These are phyloP conservation scores for Olyra latifolia DNA, from an alignment of 176 grass and related monocot genomes.

Conservation along the genomic window DNA sequence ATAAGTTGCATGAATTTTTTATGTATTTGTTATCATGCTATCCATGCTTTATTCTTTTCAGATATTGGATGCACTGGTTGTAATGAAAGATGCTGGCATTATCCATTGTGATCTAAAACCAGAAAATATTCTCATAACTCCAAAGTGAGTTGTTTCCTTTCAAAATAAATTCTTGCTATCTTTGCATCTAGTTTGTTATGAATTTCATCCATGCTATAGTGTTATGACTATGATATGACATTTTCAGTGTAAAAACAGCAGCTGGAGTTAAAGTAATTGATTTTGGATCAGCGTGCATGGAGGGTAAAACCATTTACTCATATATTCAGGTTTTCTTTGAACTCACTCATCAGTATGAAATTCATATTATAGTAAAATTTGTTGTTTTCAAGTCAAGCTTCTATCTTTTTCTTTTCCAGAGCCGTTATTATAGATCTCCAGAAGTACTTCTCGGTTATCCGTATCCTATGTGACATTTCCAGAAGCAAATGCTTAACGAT, in stretches of 20 bases:
- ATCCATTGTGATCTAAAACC: constrained; percentile 99
- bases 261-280: constrained; percentile 98
- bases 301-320: constrained; percentile 89
- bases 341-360: constrained; percentile 30
- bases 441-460: constrained; percentile 99
- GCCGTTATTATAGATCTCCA: constrained; percentile 96
- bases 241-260: constrained; percentile 81
- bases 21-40: constrained; percentile 28
- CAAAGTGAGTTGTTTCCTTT: constrained; percentile 55
- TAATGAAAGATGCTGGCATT: constrained; percentile 96
- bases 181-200: constrained; percentile 8
- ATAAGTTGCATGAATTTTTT: constrained; percentile 7
- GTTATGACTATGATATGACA: constrained; percentile 30
- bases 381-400: constrained; percentile 39
- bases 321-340: constrained; percentile 87
- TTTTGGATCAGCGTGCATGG: constrained; percentile 99
- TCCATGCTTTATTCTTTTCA: constrained; percentile 33
- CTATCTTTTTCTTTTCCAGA: constrained; percentile 65
- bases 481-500: constrained; percentile 22
- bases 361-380: constrained; percentile 28
- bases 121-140: constrained; percentile 96
- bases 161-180: constrained; percentile 24
- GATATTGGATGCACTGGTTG: constrained; percentile 92
- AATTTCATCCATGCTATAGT: constrained; percentile 29
- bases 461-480: constrained; percentile 73